Evolutionary conservation across 495 filamentous ascomycete species (phyloP).

Genomic region (Apodospora peruviana): DNA sequence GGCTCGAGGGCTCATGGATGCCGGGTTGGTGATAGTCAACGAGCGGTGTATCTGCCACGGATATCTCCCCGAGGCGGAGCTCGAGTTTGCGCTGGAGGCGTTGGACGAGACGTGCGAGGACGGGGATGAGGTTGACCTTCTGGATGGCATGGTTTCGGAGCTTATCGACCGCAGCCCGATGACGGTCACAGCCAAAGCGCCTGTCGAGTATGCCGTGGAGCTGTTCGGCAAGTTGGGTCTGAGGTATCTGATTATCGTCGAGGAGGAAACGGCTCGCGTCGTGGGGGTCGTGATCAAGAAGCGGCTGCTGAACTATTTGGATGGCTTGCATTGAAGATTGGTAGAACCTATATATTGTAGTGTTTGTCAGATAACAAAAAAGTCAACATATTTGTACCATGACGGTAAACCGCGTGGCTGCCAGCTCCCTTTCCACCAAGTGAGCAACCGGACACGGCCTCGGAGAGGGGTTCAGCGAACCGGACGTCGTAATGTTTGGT

Average conservation of each 20-base stretch:
- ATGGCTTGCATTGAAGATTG: slow-evolving; percentile 14
- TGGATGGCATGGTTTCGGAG: slow-evolving; percentile 31
- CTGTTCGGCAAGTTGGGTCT: slow-evolving; percentile 54
- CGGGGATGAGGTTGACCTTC: slow-evolving; percentile 30
- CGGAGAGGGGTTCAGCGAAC: no score
- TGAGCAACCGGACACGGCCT: no score
- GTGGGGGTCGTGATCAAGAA: slow-evolving; percentile 38
- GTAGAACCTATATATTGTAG: no score
- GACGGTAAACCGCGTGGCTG: no score
- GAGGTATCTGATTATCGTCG: slow-evolving; percentile 44
- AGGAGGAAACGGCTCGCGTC: slow-evolving; percentile 36
- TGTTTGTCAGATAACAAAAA: no score
- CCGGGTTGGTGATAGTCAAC: slow-evolving; percentile 50
- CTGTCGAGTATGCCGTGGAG: slow-evolving; percentile 53
- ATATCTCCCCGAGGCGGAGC: slow-evolving; percentile 49
- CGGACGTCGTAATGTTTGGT: no score
- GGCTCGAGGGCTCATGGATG: slow-evolving; percentile 48
- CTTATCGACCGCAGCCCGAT: slow-evolving; percentile 52
- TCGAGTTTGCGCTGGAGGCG: slow-evolving; percentile 43
- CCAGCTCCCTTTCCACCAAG: no score
- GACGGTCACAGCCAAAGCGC: slow-evolving; percentile 44
- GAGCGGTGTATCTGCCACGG: slow-evolving; percentile 43
- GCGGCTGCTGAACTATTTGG: slow-evolving; percentile 29
- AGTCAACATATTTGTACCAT: no score
- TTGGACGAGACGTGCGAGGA: slow-evolving; percentile 2